Percentiles rank a stretch among this genome's conserved stretches.
phyloP scores from a whole-genome alignment of 1,284 basidiomycete species.

The Naganishia sp. region DNA sequence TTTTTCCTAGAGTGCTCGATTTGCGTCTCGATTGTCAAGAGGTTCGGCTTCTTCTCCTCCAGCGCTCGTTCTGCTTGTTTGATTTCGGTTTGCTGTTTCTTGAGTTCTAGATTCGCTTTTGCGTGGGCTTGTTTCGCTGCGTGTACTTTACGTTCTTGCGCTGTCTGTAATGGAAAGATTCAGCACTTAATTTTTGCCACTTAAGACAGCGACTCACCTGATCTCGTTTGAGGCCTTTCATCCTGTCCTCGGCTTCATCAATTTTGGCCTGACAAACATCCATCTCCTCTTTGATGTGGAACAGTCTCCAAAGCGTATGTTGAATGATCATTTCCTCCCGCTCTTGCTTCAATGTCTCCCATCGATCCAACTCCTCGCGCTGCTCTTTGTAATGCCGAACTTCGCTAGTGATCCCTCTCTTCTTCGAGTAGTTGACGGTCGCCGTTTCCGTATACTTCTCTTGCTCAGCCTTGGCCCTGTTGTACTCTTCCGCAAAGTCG shows the following conservation, averaged over 20 bases:
- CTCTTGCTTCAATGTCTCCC: slow-evolving; percentile 75
- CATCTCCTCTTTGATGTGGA: slow-evolving; percentile 81
- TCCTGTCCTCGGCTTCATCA: slow-evolving; percentile 67
- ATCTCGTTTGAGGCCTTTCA: slow-evolving; percentile 67
- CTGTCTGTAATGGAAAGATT: slow-evolving; percentile 48
- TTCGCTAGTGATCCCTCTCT: slow-evolving; percentile 88
- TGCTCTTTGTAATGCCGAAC: slow-evolving; percentile 98
- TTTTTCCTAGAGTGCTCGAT: slow-evolving; percentile 82
- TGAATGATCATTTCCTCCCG: slow-evolving; percentile 79
- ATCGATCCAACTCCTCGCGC: slow-evolving; percentile 87
- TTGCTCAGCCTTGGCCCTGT: slow-evolving; percentile 80
- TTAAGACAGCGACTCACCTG: slow-evolving; percentile 54
- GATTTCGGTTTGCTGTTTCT: slow-evolving; percentile 72
- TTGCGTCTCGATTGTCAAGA: slow-evolving; percentile 79
- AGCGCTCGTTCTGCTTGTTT: slow-evolving; percentile 79
- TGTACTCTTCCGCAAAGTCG: slow-evolving; percentile 85
- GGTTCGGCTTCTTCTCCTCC: slow-evolving; percentile 82
- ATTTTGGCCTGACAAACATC: slow-evolving; percentile 70
- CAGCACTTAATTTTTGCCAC: slow-evolving; percentile 15
- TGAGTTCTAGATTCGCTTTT: slow-evolving; percentile 68
- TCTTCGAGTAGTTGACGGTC: slow-evolving; percentile 89
- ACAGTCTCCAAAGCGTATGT: slow-evolving; percentile 85
- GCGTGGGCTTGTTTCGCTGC: slow-evolving; percentile 76
- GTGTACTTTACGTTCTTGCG: slow-evolving; percentile 71
- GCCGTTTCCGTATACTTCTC: slow-evolving; percentile 90